phyloP scores from a whole-genome alignment of 352 stramenopile species.

The Phytopythium cucurbitacearum region DNA sequence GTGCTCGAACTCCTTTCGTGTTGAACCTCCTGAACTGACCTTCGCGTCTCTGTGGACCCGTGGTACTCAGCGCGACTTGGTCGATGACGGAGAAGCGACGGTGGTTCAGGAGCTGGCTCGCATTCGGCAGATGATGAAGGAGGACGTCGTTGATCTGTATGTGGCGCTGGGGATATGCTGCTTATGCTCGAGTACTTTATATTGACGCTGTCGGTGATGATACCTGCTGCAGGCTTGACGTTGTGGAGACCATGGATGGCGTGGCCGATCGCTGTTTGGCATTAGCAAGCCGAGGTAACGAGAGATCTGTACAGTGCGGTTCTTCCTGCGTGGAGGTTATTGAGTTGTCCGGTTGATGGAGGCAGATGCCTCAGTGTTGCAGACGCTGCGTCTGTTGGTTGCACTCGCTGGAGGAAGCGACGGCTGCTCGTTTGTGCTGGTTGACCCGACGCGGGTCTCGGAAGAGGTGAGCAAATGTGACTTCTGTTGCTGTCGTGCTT shows the following conservation, averaged over 20 bases:
- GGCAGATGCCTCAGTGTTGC: conserved; percentile 15
- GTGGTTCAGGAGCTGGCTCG: conserved; percentile 18
- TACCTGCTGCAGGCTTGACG: conserved; percentile 16
- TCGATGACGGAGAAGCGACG: conserved; percentile 4
- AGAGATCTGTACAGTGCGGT: conserved; percentile 7
- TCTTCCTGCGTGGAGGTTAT: conserved; percentile 1
- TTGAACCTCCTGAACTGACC: neutral
- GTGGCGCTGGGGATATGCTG: neutral
- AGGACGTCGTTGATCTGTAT: conserved; percentile 17
- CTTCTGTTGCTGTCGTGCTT: neutral
- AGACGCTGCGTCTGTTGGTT: conserved; percentile 47
- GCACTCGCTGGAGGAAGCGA: conserved; percentile 50
- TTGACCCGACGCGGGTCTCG: conserved; percentile 35
- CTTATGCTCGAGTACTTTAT: no score
- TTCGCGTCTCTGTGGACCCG: neutral
- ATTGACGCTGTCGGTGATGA: no score
- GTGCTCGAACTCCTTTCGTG: conserved; percentile 2
- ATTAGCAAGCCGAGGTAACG: conserved; percentile 9
- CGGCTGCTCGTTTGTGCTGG: conserved; percentile 51
- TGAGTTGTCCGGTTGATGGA: neutral
- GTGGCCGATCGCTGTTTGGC: conserved; percentile 27
- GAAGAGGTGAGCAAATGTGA: conserved; percentile 3
- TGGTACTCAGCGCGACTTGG: conserved; percentile 3
- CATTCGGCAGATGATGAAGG: conserved; percentile 18
- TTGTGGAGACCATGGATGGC: conserved; percentile 30